Evolutionary conservation across 257 asterid species (phyloP).

Genomic region (Solanum ahanhuiri): DNA sequence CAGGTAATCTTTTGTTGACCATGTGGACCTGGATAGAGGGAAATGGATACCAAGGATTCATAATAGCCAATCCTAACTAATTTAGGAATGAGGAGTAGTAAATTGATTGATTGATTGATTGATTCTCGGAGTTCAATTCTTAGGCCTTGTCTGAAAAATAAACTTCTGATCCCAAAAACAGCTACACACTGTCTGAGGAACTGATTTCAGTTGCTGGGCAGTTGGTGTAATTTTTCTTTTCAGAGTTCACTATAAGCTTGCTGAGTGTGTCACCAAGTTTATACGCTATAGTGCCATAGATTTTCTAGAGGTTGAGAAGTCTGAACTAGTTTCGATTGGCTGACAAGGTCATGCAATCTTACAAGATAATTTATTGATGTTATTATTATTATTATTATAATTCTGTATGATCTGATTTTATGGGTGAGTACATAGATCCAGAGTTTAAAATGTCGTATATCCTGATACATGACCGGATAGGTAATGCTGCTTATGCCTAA

Average conservation of each 20-base stretch:
- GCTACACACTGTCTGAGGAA: background rate
- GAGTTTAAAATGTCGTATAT: background rate
- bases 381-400: background rate
- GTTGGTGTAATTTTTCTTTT: background rate
- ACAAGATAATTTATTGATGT: background rate
- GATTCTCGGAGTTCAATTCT: background rate
- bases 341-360: background rate
- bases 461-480: background rate
- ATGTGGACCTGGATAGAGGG: background rate
- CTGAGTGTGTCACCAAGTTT: background rate
- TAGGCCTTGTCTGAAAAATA: background rate
- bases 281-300: background rate
- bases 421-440: background rate
- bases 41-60: background rate
- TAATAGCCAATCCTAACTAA: background rate
- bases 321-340: background rate
- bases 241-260: background rate
- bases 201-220: background rate
- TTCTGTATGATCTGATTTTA: background rate
- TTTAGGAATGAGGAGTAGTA: background rate
- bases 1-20: background rate
- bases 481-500: background rate
- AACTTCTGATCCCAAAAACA: background rate
- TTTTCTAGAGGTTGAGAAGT: background rate
- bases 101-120: background rate